These are phyloP conservation scores for Chlorella sp. DNA, from an alignment of 139 green algal genomes.

Conservation along the genomic window DNA sequence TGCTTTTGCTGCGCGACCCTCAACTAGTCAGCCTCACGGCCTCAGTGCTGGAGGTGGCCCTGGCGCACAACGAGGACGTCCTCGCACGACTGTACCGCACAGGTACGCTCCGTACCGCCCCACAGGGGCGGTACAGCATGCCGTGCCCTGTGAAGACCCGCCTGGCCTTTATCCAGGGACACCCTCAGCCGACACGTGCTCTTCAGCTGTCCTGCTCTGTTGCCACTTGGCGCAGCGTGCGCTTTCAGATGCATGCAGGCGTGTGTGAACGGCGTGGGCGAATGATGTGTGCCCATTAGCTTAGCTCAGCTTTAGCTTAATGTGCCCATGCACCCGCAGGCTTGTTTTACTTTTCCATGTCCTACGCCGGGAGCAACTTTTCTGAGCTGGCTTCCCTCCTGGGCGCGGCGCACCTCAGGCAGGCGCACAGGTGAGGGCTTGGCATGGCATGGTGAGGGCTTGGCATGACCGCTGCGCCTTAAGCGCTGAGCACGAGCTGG, in stretches of 20 bases:
- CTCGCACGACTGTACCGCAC: slow-evolving; percentile 78
- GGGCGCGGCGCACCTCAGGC: slow-evolving; percentile 14
- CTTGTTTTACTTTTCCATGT: slow-evolving; percentile 81
- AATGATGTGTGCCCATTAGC: too few relatives aligned
- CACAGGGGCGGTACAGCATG: too few relatives aligned
- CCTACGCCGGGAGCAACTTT: slow-evolving; percentile 84
- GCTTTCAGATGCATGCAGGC: too few relatives aligned
- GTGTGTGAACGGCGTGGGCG: too few relatives aligned
- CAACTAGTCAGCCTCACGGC: slow-evolving; percentile 57
- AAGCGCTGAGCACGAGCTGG: too few relatives aligned
- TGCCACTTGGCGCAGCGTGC: too few relatives aligned
- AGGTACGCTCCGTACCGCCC: slow-evolving; percentile 43
- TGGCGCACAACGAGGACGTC: slow-evolving; percentile 50
- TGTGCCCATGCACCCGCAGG: neutral
- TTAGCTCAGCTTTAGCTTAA: neutral
- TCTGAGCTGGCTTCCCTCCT: slow-evolving; percentile 60
- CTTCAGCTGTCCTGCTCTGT: too few relatives aligned
- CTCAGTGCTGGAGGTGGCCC: slow-evolving; percentile 55
- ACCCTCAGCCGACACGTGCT: too few relatives aligned
- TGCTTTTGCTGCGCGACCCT: slow-evolving; percentile 72
- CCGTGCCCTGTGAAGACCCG: too few relatives aligned
- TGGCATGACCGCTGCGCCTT: too few relatives aligned
- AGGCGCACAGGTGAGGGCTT: slow-evolving; percentile 5
- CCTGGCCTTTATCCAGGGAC: too few relatives aligned
- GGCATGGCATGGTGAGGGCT: too few relatives aligned